phyloP scores from a whole-genome alignment of 345 rosid genomes.

The Salix purpurea region DNA sequence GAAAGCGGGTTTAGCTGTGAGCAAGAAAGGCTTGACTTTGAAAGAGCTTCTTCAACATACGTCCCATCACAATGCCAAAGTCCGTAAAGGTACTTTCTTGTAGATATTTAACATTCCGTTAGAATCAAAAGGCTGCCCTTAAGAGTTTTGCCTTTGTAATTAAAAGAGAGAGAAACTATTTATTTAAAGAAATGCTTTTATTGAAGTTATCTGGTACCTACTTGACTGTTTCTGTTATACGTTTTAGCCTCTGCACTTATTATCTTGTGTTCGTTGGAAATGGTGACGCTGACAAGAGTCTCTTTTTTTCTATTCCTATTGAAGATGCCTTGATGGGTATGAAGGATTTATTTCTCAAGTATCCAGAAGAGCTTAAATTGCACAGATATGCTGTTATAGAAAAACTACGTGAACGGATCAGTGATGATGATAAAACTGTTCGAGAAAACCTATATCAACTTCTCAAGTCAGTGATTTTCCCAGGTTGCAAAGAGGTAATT shows the following conservation, averaged over 20 bases:
- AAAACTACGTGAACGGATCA: constrained; percentile 60
- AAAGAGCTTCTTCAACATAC: constrained; percentile 78
- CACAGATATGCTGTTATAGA: constrained; percentile 56
- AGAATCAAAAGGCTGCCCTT: neutral
- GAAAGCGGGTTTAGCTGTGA: constrained; percentile 74
- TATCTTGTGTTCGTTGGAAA: neutral
- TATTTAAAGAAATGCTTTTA: neutral
- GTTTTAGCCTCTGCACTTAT: neutral
- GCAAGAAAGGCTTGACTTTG: constrained; percentile 85
- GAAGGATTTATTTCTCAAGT: constrained; percentile 53
- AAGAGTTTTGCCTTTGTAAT: neutral
- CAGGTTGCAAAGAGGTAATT: constrained; percentile 66
- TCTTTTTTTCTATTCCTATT: constrained; percentile 18
- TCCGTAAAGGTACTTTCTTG: constrained; percentile 53
- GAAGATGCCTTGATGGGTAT: constrained; percentile 77
- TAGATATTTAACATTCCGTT: neutral
- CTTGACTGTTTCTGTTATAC: neutral
- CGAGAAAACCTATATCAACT: constrained; percentile 60
- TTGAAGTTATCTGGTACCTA: neutral
- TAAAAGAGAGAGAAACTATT: neutral
- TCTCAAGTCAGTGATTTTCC: constrained; percentile 55
- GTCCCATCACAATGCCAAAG: constrained; percentile 79
- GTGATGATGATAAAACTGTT: constrained; percentile 62
- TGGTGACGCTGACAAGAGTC: neutral
- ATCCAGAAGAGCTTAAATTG: constrained; percentile 62